Evolutionary conservation across 129 eudicot genomes (phyloP).

Genomic region (Heracleum sosnowskyi): DNA sequence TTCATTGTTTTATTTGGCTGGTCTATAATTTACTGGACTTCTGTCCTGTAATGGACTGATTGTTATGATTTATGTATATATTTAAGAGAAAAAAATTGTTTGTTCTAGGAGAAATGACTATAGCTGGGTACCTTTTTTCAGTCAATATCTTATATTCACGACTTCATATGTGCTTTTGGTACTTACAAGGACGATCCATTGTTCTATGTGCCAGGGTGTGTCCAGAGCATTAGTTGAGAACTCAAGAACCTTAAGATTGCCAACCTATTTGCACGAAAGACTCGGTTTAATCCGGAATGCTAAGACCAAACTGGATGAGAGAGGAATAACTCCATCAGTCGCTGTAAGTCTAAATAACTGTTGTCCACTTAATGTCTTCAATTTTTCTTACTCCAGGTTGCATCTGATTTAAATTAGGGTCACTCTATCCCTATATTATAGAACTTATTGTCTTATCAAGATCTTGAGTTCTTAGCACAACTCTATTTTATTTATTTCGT

Average conservation of each 20-base stretch:
- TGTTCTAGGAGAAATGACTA: background rate
- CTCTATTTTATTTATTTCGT: background rate
- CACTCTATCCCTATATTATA: background rate
- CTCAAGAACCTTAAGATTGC: constrained; percentile 77
- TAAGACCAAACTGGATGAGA: constrained; percentile 63
- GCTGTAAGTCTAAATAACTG: constrained; percentile 50
- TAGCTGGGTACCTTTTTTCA: background rate
- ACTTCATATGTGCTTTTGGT: background rate
- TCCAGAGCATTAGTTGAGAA: constrained; percentile 74
- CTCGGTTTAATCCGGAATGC: constrained; percentile 71
- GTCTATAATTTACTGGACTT: background rate
- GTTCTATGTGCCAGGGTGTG: constrained; percentile 66
- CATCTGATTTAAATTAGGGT: constrained; percentile 7
- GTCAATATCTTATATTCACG: background rate
- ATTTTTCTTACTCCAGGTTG: background rate
- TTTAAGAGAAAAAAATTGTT: background rate
- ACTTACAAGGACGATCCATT: background rate
- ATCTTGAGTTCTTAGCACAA: background rate
- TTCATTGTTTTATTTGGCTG: background rate
- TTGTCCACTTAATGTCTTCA: background rate
- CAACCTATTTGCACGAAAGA: constrained; percentile 89
- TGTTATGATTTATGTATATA: background rate
- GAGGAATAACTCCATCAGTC: constrained; percentile 81
- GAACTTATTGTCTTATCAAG: constrained; percentile 5
- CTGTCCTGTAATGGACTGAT: background rate